Evolutionary conservation across 495 filamentous ascomycete species (phyloP).

Genomic region (Bathelium albidoporum): DNA sequence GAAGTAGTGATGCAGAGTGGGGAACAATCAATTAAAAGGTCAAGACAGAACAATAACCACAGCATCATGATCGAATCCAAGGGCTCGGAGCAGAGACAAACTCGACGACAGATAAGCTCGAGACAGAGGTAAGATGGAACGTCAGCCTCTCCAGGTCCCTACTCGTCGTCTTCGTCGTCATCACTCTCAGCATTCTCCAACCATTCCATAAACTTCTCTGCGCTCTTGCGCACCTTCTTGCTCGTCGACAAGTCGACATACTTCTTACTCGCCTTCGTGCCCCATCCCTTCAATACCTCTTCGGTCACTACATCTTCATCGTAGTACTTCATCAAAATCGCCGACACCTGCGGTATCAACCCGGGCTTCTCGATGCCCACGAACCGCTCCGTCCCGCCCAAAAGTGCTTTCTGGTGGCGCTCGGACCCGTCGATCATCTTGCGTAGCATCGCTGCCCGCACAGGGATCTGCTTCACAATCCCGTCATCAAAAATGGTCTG

Average conservation of each 20-base stretch:
- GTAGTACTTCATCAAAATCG: conserved; percentile 79
- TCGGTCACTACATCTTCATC: conserved; percentile 78
- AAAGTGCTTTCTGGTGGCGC: conserved; percentile 88
- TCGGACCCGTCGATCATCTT: conserved; percentile 77
- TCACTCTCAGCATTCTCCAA: conserved; percentile 84
- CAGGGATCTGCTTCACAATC: conserved; percentile 74
- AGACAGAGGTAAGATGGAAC: background rate
- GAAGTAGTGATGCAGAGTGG: background rate
- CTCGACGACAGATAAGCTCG: background rate
- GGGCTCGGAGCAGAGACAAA: background rate
- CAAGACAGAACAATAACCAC: background rate
- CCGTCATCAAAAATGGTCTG: conserved; percentile 89
- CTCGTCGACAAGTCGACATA: conserved; percentile 83
- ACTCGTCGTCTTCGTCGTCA: conserved; percentile 54
- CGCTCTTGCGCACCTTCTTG: conserved; percentile 92
- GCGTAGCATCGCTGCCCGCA: conserved; percentile 75
- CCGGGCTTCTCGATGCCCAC: conserved; percentile 72
- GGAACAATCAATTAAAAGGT: background rate
- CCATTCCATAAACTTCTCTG: conserved; percentile 89
- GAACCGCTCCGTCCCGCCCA: conserved; percentile 94
- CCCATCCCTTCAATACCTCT: conserved; percentile 83
- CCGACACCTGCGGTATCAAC: conserved; percentile 65
- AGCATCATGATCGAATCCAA: background rate
- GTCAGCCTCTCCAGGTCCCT: background rate
- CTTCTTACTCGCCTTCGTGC: conserved; percentile 89